Conservation (phyloP, 139 green algal species). For the Chlorella sp. region DNA sequence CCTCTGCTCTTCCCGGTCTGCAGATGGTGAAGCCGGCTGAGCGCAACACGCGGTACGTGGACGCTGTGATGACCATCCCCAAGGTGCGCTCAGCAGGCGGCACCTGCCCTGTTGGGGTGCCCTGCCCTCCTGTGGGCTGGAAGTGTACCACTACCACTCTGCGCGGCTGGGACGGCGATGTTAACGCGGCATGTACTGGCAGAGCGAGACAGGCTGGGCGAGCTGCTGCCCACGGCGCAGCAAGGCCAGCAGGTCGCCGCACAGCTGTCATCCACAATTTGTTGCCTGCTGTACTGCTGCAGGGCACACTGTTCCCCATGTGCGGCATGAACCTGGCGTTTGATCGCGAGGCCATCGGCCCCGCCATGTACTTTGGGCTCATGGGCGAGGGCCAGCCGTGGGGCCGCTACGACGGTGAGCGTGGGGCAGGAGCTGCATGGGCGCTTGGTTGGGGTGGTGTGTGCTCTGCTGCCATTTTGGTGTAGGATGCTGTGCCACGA, state of each 20-base stretch:
- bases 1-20: not conserved
- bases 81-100: too few relatives aligned
- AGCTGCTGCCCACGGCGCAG: too few relatives aligned
- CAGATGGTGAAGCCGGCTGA: conserved; percentile 98
- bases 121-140: too few relatives aligned
- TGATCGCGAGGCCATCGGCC: conserved; percentile 90
- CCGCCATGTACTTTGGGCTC: conserved; percentile 98
- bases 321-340: conserved; percentile 99
- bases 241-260: too few relatives aligned
- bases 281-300: not conserved
- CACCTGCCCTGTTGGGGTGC: too few relatives aligned
- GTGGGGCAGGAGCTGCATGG: not conserved
- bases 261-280: too few relatives aligned
- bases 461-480: not conserved
- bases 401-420: conserved; percentile 77
- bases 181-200: too few relatives aligned
- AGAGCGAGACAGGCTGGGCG: too few relatives aligned
- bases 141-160: too few relatives aligned
- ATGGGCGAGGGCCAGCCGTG: conserved; percentile 98
- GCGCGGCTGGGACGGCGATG: too few relatives aligned
- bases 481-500: too few relatives aligned
- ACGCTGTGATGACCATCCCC: conserved; percentile 95
- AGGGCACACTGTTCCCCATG: conserved; percentile 96
- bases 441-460: too few relatives aligned
- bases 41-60: conserved; percentile 95